Base-by-base conservation (phyloP, 768 basidiomycete species). In the Tylopilus plumbeoviolaceoides region DNA sequence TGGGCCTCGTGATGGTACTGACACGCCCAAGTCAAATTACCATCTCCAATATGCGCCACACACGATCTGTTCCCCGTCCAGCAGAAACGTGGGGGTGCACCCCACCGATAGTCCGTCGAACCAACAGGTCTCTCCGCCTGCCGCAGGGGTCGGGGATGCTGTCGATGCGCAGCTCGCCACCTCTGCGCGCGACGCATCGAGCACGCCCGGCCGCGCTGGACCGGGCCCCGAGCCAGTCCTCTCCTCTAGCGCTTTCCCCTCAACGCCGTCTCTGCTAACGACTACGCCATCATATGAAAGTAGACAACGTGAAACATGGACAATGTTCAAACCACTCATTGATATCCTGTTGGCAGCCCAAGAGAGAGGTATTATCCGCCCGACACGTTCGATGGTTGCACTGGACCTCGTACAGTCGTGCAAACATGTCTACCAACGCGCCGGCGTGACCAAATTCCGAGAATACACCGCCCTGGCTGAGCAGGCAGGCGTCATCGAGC, bases 311-410 rank as follows among this genome's bases (percentile, higher is more conserved):
- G 50, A 51, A 45, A 43, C 60, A 20, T 64, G 68, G 48, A 18
- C 52, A 18, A 54, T 52, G 44, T 78, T 78, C 55, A 55, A 56
- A 31, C 58, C 70, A 25, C 60, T 70, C 47, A 57, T 70, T 27
- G 36, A 58, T 12, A 41, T 48, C 49, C 48, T 70, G 30, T 47
- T 68, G 17, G 57, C 52, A 31, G 60, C 56, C 21, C 64, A 59
- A 30, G 54, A 56, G 15, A 68, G 64, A 6, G 77, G 76, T 5
- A 51, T 63, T 25, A 0, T 36, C 25, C 69, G 59, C 17, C 70
- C 78, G 12, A 63, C 69, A 5, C 75, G 78, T n/a, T 74, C 76
- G 15, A 53, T 8, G 1, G 53, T 82, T 18, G 75, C 73, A 5
- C 0, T 59, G 14, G 67, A 70, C 14, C 62, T 82, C 2, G 7